These are phyloP conservation scores for Brassica carinata DNA, from an alignment of 345 rosid species.

Conservation along the genomic window DNA sequence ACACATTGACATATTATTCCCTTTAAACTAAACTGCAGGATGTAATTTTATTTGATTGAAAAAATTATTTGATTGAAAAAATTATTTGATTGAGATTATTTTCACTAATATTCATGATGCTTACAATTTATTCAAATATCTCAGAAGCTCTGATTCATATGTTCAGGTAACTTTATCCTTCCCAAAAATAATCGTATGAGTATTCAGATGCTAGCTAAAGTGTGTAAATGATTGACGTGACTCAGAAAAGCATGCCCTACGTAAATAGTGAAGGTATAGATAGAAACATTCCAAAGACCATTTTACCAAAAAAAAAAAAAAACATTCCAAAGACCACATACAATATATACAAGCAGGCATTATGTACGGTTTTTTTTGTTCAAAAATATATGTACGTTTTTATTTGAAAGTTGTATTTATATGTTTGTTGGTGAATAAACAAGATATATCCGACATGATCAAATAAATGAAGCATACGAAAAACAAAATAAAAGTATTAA, in stretches of 20 bases:
- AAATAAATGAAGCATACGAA: not conserved
- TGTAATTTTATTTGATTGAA: constrained; percentile 9
- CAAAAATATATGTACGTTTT: not conserved
- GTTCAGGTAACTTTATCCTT: constrained; percentile 35
- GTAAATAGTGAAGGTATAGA: constrained; percentile 32
- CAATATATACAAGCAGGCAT: not conserved
- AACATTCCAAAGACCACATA: constrained; percentile 8
- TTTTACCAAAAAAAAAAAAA: not conserved
- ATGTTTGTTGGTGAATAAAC: constrained; percentile 26
- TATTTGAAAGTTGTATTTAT: constrained; percentile 14
- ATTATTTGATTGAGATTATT: constrained; percentile 24
- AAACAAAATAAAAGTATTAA: not conserved
- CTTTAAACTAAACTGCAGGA: not conserved
- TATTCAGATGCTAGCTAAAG: constrained; percentile 40
- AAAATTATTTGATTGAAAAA: constrained; percentile 4
- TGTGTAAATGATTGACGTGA: constrained; percentile 43
- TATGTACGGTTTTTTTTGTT: not conserved
- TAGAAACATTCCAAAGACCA: constrained; percentile 3
- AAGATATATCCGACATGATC: constrained; percentile 17
- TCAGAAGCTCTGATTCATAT: constrained; percentile 46
- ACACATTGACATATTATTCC: not conserved
- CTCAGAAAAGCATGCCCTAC: constrained; percentile 40
- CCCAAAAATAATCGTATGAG: constrained; percentile 28
- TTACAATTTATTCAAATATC: constrained; percentile 10
- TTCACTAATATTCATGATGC: constrained; percentile 9